Conservation (phyloP, 257 asterid species). For the Marsdenia floribunda region DNA sequence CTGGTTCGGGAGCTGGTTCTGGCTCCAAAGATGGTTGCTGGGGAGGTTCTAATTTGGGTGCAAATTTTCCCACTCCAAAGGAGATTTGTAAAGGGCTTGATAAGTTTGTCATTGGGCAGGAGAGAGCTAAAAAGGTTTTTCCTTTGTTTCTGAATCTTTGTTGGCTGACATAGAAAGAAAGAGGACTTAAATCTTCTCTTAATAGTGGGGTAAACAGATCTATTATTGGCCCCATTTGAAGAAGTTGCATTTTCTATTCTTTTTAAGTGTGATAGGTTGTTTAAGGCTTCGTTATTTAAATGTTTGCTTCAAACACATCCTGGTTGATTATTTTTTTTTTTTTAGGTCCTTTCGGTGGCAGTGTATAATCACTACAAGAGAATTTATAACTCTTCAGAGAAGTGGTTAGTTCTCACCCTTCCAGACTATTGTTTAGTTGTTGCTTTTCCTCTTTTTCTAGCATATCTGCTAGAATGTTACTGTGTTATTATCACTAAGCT, state of each 20-base stretch:
- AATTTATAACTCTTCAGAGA: conserved; percentile 61
- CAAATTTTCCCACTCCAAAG: conserved; percentile 82
- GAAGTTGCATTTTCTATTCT: not conserved
- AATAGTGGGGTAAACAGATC: not conserved
- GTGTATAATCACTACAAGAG: conserved; percentile 99
- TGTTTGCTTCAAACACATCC: not conserved
- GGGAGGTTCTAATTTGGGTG: conserved; percentile 92
- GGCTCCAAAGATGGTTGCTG: conserved; percentile 63
- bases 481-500: conserved; percentile 1
- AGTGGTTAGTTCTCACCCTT: conserved; percentile 57
- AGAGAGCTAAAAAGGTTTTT: conserved; percentile 88
- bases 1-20: conserved; percentile 55
- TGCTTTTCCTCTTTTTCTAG: not conserved
- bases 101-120: conserved; percentile 95
- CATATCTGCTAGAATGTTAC: not conserved
- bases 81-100: conserved; percentile 95
- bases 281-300: not conserved
- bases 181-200: not conserved
- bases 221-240: not conserved
- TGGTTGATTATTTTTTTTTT: conserved; percentile 9
- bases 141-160: not conserved
- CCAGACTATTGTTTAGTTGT: not conserved
- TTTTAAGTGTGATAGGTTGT: not conserved
- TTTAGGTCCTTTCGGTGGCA: conserved; percentile 95
- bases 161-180: not conserved